Evolutionary conservation across 2,329 filamentous ascomycete species (phyloP), one percentile per base, ranked within the genome.

Genomic region (Seiridium cupressi): DNA sequence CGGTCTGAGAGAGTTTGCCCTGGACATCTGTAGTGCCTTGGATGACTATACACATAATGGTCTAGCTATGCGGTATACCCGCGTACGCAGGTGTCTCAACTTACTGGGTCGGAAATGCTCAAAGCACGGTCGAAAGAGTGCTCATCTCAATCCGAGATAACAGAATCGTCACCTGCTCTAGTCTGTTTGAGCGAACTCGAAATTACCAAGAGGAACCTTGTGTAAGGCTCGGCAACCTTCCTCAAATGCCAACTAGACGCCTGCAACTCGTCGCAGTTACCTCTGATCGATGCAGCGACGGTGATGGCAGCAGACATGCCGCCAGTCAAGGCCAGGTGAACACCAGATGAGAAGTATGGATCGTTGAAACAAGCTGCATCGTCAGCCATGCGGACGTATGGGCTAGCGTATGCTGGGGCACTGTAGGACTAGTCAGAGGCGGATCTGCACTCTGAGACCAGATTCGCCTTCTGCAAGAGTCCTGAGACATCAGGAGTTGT

Each of bases 321-420:
- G n/a, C 75, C 69, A 0, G 69, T 60, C 0, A 82, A 40, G 2
- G 80, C 80, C 2, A 82, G 68, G 61, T 82, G 80, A 3, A 79
- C 73, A 9, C 79, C 79, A 0, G 79, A 82, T 0, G 77, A 80
- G 67, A 82, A 82, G 60, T 73, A 76, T 0, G 79, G 79, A 59
- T 82, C 79, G 60, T 82, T 80, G 63, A 82, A 82, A 62, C 74
- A 77, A 2, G 77, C 80, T 0, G 79, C 79, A 60, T 83, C 79
- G 2, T 79, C 79, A 5, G 67, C 73, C 9, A 81, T 72, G 26
- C 79, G 79, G 3, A 72, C 64, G 58, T 75, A 61, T 1, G 74
- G 73, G 13, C 67, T 59, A 1, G 77, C 74, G 62, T 83, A 83
- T 0, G 66, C 59, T 0, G 75, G 72, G 4, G 81, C 74, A 53